Conservation (phyloP, 2,329 filamentous ascomycete genomes). For the Pyricularia grisea region DNA sequence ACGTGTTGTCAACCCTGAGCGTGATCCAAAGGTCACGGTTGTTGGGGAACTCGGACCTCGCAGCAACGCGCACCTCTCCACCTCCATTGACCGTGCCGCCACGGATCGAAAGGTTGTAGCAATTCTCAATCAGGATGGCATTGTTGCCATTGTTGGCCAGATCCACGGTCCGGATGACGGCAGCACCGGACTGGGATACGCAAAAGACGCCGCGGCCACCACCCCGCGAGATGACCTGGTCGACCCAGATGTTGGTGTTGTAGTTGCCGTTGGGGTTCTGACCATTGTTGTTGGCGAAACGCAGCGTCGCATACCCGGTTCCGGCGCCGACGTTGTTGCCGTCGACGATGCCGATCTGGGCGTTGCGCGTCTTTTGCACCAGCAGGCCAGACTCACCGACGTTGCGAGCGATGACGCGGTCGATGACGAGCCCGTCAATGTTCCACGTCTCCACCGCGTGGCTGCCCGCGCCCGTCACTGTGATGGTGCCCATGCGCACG, state of each 20-base stretch:
- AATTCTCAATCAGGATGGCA: slow-evolving; percentile 49
- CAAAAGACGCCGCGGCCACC: slow-evolving; percentile 50
- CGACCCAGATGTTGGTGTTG: slow-evolving; percentile 40
- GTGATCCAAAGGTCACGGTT: slow-evolving; percentile 40
- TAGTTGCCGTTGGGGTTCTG: slow-evolving; percentile 37
- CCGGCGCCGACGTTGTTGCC: slow-evolving; percentile 43
- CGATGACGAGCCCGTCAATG: slow-evolving; percentile 43
- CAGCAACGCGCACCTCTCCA: slow-evolving; percentile 44
- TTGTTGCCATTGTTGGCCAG: slow-evolving; percentile 45
- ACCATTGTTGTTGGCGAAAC: slow-evolving; percentile 48
- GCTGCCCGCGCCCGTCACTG: slow-evolving; percentile 40
- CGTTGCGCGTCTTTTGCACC: slow-evolving; percentile 42
- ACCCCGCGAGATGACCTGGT: slow-evolving; percentile 43
- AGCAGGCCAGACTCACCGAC: slow-evolving; percentile 48
- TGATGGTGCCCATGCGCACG: slow-evolving; percentile 42
- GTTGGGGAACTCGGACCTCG: slow-evolving; percentile 43
- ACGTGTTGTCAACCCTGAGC: slow-evolving; percentile 36
- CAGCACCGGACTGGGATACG: slow-evolving; percentile 45
- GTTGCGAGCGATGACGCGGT: slow-evolving; percentile 40
- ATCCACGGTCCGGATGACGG: slow-evolving; percentile 37
- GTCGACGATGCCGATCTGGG: slow-evolving; percentile 42
- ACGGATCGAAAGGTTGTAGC: slow-evolving; percentile 42
- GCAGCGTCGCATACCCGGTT: slow-evolving; percentile 45
- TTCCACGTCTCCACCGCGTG: slow-evolving; percentile 53
- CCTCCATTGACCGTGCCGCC: slow-evolving; percentile 43